Evolutionary conservation across 257 asterid genomes (phyloP), one percentile per base, ranked within the genome.

Genomic region (Linaria vulgaris): DNA sequence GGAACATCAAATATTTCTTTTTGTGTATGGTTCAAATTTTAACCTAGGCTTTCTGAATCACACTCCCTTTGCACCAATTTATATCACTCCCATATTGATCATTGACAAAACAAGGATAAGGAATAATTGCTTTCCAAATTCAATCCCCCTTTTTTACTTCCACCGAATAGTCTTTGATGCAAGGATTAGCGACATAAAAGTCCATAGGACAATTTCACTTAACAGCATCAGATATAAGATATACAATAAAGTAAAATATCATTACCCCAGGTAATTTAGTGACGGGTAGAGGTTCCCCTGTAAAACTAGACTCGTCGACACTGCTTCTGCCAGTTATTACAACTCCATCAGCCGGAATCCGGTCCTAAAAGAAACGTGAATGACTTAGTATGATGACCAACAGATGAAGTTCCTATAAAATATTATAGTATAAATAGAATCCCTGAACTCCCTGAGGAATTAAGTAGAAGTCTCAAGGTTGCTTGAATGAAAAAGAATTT

Each of bases 241-340:
- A 38, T 25, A 30, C 38, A 69, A 59, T 22, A 45, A 34, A 39
- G 21, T 63, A 64, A 64, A 48, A 67, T 37, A 63, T 72, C 68
- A 72, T 82, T 82, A 90, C 99, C 96, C 97, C 99, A n/a, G 96
- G 92, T 85, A 90, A 85, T 74, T 94, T 94, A 25, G 95, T 81
- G 66, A 90, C 94, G 17, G 99, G 99, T 51, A 94, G 74, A 55
- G 97, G 96, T 75, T 94, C 99, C 77, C 99, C 99, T 4, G 97
- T 87, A 75, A 94, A 87, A 75, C 96, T 94, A 68, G 99, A 94
- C 81, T 94, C 99, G 8, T 94, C 99, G 55, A 90, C 95, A 59
- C 90, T 85, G 86, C 97, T 94, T 84, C 99, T 83, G 73, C 99
- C 99, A 27, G 81, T 78, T 66, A 64, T 79, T 58, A 94, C 96